Evolutionary conservation across 2,329 filamentous ascomycete species (phyloP).

Genomic region (Nemania sp.): DNA sequence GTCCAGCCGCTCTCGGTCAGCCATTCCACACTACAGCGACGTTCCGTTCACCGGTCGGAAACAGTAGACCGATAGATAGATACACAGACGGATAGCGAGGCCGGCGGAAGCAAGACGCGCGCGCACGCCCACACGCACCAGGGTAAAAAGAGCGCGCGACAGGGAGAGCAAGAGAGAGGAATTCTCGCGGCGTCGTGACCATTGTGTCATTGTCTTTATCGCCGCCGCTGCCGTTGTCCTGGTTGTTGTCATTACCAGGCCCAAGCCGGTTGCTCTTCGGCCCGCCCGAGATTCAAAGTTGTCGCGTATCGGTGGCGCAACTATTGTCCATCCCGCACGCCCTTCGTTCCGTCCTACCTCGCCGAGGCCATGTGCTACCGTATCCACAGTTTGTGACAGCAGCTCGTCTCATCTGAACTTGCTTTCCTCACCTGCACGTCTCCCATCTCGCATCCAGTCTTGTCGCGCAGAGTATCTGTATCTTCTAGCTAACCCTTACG

Average conservation of each 20-base stretch:
- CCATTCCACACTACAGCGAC: slow-evolving; percentile 14
- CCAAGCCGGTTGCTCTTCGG: too few species aligned
- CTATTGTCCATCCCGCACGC: slow-evolving; percentile 1
- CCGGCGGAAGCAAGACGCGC: too few species aligned
- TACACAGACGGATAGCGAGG: not conserved
- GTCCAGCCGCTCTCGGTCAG: too few species aligned
- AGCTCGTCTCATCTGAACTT: slow-evolving; percentile 12
- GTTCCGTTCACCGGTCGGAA: slow-evolving; percentile 9
- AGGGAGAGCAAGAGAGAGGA: too few species aligned
- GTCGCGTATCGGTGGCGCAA: slow-evolving; percentile 17
- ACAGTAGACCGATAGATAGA: not conserved
- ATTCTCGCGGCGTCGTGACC: too few species aligned
- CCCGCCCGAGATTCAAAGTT: not conserved
- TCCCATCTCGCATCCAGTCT: slow-evolving; percentile 21
- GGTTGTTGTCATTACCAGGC: too few species aligned
- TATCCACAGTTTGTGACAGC: slow-evolving; percentile 15
- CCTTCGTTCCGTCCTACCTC: not conserved
- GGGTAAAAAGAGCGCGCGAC: too few species aligned
- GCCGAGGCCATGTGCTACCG: slow-evolving; percentile 19
- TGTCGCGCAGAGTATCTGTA: slow-evolving; percentile 26
- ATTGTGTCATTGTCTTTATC: too few species aligned
- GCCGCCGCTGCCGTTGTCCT: too few species aligned
- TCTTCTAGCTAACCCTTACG: slow-evolving; percentile 17
- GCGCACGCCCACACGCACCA: too few species aligned
- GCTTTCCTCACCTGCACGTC: slow-evolving; percentile 23